phyloP scores from a whole-genome alignment of 2,329 filamentous ascomycete species.

The Colletotrichum chrysophilum region DNA sequence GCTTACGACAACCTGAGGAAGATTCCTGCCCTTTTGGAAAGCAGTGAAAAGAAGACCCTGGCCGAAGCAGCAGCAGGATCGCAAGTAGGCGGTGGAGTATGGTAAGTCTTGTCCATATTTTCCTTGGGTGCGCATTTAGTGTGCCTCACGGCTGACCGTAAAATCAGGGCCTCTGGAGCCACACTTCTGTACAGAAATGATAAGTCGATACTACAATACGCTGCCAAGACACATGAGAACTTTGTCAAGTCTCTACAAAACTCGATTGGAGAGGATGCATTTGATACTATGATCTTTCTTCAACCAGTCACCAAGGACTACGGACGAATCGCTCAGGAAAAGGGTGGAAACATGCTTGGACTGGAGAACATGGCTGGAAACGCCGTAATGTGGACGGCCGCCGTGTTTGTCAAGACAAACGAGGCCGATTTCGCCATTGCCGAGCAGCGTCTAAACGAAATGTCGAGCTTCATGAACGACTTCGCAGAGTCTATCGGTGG shows the following conservation, averaged over 20 bases:
- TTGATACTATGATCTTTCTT: constrained; percentile 31
- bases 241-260: constrained; percentile 18
- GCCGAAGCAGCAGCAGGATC: neutral
- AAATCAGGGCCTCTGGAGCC: constrained; percentile 27
- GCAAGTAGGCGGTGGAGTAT: neutral
- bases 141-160: neutral
- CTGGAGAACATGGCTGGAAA: constrained; percentile 25
- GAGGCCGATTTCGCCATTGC: constrained; percentile 12
- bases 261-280: neutral
- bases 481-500: constrained; percentile 24
- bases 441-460: constrained; percentile 13
- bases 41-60: neutral
- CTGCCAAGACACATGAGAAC: constrained; percentile 28
- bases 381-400: neutral
- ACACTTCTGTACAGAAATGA: constrained; percentile 8
- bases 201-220: constrained; percentile 27
- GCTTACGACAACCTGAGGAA: neutral
- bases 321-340: constrained; percentile 30
- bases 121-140: neutral
- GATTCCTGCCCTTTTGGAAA: neutral
- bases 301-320: constrained; percentile 42
- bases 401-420: neutral
- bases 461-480: constrained; percentile 24
- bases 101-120: neutral
- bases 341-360: constrained; percentile 46